phyloP scores from a whole-genome alignment of 169 alveolate species.

The Eimeria sp. region DNA sequence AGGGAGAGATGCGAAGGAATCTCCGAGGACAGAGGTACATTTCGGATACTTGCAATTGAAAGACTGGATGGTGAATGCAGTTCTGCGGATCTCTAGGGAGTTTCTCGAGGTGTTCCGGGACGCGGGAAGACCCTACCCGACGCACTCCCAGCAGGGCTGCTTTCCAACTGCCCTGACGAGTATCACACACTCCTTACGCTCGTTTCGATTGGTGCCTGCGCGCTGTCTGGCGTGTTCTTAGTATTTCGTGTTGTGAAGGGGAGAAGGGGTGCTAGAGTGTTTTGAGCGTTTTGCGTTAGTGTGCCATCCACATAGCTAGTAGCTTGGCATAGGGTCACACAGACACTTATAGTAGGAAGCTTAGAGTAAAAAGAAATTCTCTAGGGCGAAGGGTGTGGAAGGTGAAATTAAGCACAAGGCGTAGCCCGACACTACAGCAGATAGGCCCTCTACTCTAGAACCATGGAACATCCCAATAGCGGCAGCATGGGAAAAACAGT shows the following conservation, averaged over 20 bases:
- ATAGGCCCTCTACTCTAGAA: neutral
- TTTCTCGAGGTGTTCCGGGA: neutral
- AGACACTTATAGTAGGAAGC: neutral
- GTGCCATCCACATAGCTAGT: neutral
- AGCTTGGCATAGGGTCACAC: neutral
- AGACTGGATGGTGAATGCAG: neutral
- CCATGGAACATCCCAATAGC: neutral
- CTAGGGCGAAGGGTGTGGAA: neutral
- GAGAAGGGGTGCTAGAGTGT: neutral
- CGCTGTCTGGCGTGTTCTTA: neutral
- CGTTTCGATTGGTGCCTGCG: neutral
- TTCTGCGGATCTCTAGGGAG: neutral
- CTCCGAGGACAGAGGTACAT: neutral
- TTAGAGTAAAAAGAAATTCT: neutral
- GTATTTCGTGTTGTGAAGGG: neutral
- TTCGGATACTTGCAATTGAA: neutral
- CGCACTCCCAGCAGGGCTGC: neutral
- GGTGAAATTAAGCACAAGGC: neutral
- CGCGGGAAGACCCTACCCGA: neutral
- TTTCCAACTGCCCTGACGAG: conserved; percentile 1
- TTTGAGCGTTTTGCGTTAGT: neutral
- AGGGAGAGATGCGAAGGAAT: too few species aligned
- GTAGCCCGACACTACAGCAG: neutral
- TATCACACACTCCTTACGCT: neutral
- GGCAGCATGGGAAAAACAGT: too few species aligned